Base-by-base conservation (phyloP, 192 early-diverging fungal genomes). In the Coemansia sp. region DNA sequence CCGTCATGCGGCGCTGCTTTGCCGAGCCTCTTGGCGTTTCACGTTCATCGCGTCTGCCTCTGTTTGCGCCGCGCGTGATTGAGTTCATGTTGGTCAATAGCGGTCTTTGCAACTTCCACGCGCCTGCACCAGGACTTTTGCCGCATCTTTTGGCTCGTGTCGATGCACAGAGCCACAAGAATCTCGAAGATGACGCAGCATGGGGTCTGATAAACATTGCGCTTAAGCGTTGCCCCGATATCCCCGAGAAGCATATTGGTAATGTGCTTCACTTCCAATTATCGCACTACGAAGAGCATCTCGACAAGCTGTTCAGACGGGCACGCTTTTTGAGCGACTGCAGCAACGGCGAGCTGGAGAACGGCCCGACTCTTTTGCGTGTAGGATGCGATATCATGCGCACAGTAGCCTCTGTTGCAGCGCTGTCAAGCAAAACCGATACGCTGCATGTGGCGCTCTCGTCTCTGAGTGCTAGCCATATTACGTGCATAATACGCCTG, bases 1-100 rank as follows among this genome's bases (percentile, higher is more conserved):
- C 72, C 9, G 72, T 65, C n/a, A 76, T 76, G 72, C 66, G 72
- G 20, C 60, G 72, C 32, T 76, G 72, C 58, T 76, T 76, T 69
- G 72, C 61, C 8, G 72, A 76, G 49, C 72, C 72, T 6, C 54
- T 76, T 20, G 72, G 61, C 46, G 54, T 69, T 26, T 69, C 66
- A 20, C 61, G 72, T 26, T 64, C 72, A n/a, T 60, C 72, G 18
- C 72, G 44, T 33, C 66, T 68, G 18, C 72, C 72, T 14, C 54
- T 76, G 4, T 76, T 68, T 53, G 72, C 72, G 19, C 72, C 72
- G 15, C 54, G 58, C 11, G 72, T 76, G 1, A 61, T 76, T 11
- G 66, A 69, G 42, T 69, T 76, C 56, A 76, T 76, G 72, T 61
- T 76, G 20, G 25, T 37, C 9, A 76, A 55, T 49, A 69, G 72